Evolutionary conservation across 148 eudicot species (phyloP).

Genomic region (Polygonum maritimum): DNA sequence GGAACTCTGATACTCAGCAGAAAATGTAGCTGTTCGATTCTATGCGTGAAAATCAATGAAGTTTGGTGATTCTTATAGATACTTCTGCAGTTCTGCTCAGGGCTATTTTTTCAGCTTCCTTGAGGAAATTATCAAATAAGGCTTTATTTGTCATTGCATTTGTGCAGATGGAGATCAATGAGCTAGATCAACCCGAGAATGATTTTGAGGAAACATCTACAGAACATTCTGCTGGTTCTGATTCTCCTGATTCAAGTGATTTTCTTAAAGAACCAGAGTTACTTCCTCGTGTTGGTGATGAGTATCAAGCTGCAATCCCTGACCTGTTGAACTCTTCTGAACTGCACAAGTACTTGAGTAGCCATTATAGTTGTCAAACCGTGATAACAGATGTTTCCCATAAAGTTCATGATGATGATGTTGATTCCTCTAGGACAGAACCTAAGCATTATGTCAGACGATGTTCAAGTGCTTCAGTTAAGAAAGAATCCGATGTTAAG

Average conservation of each 20-base stretch:
- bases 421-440: neutral
- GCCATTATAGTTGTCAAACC: slow-evolving; percentile 15
- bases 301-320: slow-evolving; percentile 48
- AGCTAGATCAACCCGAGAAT: neutral
- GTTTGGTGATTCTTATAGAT: neutral
- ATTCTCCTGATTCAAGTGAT: neutral
- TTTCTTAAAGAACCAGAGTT: slow-evolving; percentile 22
- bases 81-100: neutral
- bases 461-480: neutral
- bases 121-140: neutral
- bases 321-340: slow-evolving; percentile 14
- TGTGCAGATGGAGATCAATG: slow-evolving; percentile 3
- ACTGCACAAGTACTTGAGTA: slow-evolving; percentile 10
- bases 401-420: neutral
- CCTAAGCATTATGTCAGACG: neutral
- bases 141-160: neutral
- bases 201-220: neutral
- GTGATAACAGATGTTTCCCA: neutral
- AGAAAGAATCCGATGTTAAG: slow-evolving; percentile 6
- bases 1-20: neutral
- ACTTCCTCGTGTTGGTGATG: slow-evolving; percentile 41
- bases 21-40: neutral
- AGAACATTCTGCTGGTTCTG: slow-evolving; percentile 17
- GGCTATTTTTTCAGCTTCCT: neutral
- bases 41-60: neutral